phyloP scores from a whole-genome alignment of 31 red algal species.

The Odonthalia washingtoniensis region DNA sequence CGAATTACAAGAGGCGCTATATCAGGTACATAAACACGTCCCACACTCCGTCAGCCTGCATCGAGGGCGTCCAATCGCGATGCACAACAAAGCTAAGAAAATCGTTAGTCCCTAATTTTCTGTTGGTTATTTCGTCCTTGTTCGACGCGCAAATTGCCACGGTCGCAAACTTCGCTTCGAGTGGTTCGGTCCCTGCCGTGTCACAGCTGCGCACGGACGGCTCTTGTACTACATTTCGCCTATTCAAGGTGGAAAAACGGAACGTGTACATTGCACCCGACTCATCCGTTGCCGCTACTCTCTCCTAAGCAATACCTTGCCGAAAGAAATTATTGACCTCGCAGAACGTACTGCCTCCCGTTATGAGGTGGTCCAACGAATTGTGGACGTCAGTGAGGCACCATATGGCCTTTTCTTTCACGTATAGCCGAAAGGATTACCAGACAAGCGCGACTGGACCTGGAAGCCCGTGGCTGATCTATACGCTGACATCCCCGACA shows the following conservation, averaged over 20 bases:
- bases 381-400: slow-evolving; percentile 16
- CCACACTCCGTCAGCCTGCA: neutral
- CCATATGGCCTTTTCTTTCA: slow-evolving; percentile 17
- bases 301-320: neutral
- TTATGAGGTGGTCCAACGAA: slow-evolving; percentile 12
- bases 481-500: slow-evolving; percentile 16
- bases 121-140: slow-evolving; percentile 23
- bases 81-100: slow-evolving; percentile 11
- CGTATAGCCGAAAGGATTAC: too few relatives aligned
- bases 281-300: slow-evolving; percentile 18
- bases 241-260: neutral
- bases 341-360: slow-evolving; percentile 15
- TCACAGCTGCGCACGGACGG: slow-evolving; percentile 5
- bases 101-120: slow-evolving; percentile 11
- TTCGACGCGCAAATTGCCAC: slow-evolving; percentile 15
- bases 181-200: slow-evolving; percentile 21
- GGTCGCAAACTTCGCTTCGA: slow-evolving; percentile 21
- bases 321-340: slow-evolving; percentile 13
- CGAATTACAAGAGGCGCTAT: slow-evolving; percentile 6
- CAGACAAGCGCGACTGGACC: slow-evolving; percentile 50
- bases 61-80: neutral
- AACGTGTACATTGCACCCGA: slow-evolving; percentile 19
- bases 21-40: slow-evolving; percentile 25
- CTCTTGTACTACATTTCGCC: slow-evolving; percentile 13
- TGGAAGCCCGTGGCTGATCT: neutral